Conservation (phyloP, 495 filamentous ascomycete genomes). For the Hamigera avellanea region DNA sequence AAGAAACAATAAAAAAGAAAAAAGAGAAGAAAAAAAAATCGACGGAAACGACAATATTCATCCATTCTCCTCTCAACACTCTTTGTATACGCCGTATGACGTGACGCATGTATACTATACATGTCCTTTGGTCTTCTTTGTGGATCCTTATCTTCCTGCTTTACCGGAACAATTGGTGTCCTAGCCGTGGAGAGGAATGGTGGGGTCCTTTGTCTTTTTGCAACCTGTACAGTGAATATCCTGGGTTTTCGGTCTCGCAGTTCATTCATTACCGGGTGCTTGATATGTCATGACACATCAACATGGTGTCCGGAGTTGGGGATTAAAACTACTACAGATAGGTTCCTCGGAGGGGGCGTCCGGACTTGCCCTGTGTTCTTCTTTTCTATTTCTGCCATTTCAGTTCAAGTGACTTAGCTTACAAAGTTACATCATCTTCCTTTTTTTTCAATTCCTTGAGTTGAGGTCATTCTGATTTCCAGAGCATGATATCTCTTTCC, state of each 20-base stretch:
- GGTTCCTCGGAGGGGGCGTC: too few species aligned
- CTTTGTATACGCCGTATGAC: constrained; percentile 21
- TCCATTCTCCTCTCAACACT: background rate
- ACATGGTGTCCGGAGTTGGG: constrained; percentile 1
- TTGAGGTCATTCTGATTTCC: too few species aligned
- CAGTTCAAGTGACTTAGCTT: too few species aligned
- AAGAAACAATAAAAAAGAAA: background rate
- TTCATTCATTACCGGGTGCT: background rate
- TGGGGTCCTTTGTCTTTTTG: constrained; percentile 1
- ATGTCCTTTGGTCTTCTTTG: constrained; percentile 10
- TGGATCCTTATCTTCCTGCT: background rate
- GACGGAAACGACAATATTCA: too few species aligned
- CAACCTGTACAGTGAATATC: too few species aligned
- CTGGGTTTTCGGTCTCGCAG: background rate
- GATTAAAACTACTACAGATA: background rate
- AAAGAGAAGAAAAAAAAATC: background rate
- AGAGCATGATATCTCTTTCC: too few species aligned
- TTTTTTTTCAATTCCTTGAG: too few species aligned
- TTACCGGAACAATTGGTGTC: too few species aligned
- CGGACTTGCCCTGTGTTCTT: too few species aligned
- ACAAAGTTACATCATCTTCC: too few species aligned
- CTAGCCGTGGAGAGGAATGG: too few species aligned
- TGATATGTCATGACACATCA: background rate
- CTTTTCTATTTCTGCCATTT: too few species aligned
- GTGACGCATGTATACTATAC: constrained; percentile 29